Conservation (phyloP, 2,329 filamentous ascomycete species). For the Stemphylium beticola region DNA sequence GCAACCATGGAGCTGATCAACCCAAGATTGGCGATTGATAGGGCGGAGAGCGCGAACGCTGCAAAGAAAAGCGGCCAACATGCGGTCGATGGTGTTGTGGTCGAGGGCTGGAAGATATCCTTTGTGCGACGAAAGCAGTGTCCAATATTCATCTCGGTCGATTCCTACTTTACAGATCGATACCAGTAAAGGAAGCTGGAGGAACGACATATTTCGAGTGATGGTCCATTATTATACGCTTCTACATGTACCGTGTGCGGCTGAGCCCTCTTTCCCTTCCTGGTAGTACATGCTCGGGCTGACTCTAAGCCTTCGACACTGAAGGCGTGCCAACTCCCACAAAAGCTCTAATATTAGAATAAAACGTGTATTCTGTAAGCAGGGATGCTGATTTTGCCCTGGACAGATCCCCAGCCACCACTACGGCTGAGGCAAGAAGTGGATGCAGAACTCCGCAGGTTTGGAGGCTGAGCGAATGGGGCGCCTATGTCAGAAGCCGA, state of each 20-base stretch:
- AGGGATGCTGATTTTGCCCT: constrained; percentile 2
- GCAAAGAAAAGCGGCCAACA: constrained; percentile 31
- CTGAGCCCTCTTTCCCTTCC: constrained; percentile 19
- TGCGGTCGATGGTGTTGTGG: not conserved
- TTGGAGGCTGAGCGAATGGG: not conserved
- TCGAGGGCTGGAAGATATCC: constrained; percentile 10
- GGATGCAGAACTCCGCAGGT: not conserved
- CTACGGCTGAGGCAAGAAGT: not conserved
- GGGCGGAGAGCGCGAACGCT: constrained; percentile 32
- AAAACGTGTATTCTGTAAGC: constrained; percentile 9
- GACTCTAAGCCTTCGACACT: constrained; percentile 15
- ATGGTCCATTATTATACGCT: constrained; percentile 10
- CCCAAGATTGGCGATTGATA: constrained; percentile 40
- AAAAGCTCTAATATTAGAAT: constrained; percentile 12
- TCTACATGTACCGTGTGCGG: constrained; percentile 1
- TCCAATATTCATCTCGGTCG: constrained; percentile 13
- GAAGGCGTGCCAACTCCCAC: constrained; percentile 11
- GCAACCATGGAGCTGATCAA: constrained; percentile 43
- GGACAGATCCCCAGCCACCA: constrained; percentile 1
- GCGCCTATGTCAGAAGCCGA: not conserved
- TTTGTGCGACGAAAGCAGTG: constrained; percentile 8
- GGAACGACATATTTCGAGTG: not conserved
- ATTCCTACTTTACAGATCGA: not conserved
- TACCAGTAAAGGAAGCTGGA: not conserved
- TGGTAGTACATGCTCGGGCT: constrained; percentile 17